Conservation (phyloP, 2,329 filamentous ascomycete species). For the Fusarium udum region DNA sequence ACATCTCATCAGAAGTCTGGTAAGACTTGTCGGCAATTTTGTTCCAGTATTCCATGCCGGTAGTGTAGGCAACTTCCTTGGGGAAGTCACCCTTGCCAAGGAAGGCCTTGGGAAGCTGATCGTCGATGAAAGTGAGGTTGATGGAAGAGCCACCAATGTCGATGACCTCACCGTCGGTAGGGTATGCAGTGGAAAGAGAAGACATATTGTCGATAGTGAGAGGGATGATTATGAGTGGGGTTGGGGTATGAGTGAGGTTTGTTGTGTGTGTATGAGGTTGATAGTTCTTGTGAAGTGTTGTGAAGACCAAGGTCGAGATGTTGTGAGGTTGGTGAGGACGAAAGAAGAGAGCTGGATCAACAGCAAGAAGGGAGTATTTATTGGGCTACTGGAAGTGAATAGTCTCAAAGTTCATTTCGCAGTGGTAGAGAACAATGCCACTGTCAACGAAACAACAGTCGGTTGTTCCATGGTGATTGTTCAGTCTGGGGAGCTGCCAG, state of each 20-base stretch:
- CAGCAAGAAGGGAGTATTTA: not conserved
- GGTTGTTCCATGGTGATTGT: not conserved
- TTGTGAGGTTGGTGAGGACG: not conserved
- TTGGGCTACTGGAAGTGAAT: fast-evolving
- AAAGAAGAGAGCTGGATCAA: not conserved
- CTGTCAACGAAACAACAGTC: not conserved
- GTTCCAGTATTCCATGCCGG: slow-evolving; percentile 33
- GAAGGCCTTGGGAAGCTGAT: slow-evolving; percentile 34
- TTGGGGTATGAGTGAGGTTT: not conserved
- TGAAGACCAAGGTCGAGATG: not conserved
- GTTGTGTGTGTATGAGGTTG: not conserved
- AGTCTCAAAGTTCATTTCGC: too few species aligned
- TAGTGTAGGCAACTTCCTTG: slow-evolving; percentile 41
- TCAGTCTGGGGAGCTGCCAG: not conserved
- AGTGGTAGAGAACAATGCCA: not conserved
- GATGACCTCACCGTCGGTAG: slow-evolving; percentile 1
- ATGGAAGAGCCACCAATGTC: slow-evolving; percentile 36
- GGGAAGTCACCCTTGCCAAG: slow-evolving; percentile 33
- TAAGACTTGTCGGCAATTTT: slow-evolving; percentile 27
- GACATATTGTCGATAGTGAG: not conserved
- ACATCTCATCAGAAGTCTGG: slow-evolving; percentile 33
- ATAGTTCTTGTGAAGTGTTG: not conserved
- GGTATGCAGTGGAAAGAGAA: not conserved
- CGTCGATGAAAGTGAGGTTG: slow-evolving; percentile 7
- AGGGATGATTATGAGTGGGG: not conserved